Evolutionary conservation across 2,329 filamentous ascomycete species (phyloP).

Genomic region (Tolypocladium ophioglossoides): DNA sequence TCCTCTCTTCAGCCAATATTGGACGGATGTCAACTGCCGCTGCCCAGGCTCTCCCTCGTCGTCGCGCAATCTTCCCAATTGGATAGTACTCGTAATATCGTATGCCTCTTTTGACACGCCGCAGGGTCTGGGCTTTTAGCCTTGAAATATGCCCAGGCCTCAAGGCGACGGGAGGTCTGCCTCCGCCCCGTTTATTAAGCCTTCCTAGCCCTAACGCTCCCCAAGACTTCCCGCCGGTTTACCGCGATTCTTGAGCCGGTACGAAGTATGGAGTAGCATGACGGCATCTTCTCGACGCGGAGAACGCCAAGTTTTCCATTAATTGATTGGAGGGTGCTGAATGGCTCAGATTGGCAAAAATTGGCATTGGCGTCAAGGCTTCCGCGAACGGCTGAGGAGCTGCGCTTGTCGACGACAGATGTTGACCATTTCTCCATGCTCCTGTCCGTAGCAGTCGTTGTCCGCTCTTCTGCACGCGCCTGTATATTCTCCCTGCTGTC

Average conservation of each 20-base stretch:
- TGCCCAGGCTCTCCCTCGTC: background rate
- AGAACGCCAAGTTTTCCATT: background rate
- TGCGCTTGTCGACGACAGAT: background rate
- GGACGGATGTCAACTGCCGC: background rate
- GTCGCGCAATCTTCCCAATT: background rate
- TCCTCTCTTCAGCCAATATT: background rate
- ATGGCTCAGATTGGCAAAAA: background rate
- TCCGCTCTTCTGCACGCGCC: background rate
- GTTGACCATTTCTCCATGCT: background rate
- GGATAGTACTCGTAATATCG: background rate
- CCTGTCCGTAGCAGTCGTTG: background rate
- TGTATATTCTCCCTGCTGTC: background rate
- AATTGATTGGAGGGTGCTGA: background rate
- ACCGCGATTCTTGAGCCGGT: background rate
- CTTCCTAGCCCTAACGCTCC: background rate
- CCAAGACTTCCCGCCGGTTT: background rate
- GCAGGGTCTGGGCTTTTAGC: no score
- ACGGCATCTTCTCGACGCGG: background rate
- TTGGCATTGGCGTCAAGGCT: background rate
- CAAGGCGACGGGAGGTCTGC: background rate
- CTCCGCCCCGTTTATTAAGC: background rate
- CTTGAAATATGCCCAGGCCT: background rate
- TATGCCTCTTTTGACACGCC: background rate
- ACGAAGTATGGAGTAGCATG: no score
- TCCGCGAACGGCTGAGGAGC: background rate